Evolutionary conservation across 495 filamentous ascomycete species (phyloP), one percentile per base, ranked within the genome.

Genomic region (Bombardia bombarda): DNA sequence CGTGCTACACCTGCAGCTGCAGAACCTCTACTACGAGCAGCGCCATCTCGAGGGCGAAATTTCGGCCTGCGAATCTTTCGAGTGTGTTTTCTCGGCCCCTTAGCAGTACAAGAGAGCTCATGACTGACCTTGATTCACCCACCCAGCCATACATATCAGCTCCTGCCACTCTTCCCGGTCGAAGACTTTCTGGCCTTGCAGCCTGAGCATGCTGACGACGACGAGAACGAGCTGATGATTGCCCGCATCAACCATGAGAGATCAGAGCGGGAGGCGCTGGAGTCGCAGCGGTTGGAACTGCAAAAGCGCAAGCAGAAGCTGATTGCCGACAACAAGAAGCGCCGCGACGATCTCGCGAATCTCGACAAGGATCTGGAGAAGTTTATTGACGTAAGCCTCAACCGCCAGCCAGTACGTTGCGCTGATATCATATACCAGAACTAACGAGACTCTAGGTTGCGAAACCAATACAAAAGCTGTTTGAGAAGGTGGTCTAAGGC

Each of bases 1-100:
- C 57, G 77, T 80, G 40, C 71, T 97, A 45, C 90, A 96, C 66
- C 75, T 98, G 16, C 83, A 93, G 57, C 71, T 97, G 21, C 90
- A 97, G 61, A 98, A 98, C 59, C 71, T 98, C 19, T 90, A 93
- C 63, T 98, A 98, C 61, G 92, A 98, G 62, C 88, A 95, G 61
- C 74, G 86, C 45, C 86, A 95, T 65, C 68, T 98, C 45, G 77
- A 81, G 34, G 86, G 87, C 18, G 93, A 98, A 64, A 97, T 98
- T 49, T 69, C 75, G 3, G 89, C 86, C 23, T 96, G 93, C 65
- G 86, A 92, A 56, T 81, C 80, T 28, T 97, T 94, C 47, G 85
- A 95, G 90, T 95, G 72, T 47, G 86, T 79, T 7, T 19, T 23
- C 34, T 19, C 13, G 7, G 17, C 13, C 13, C 7, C 22, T 7